Percentiles rank a stretch among this genome's conserved stretches.
These are phyloP conservation scores for Citropsis articulata DNA, from an alignment of 345 rosid genomes.

Conservation along the genomic window DNA sequence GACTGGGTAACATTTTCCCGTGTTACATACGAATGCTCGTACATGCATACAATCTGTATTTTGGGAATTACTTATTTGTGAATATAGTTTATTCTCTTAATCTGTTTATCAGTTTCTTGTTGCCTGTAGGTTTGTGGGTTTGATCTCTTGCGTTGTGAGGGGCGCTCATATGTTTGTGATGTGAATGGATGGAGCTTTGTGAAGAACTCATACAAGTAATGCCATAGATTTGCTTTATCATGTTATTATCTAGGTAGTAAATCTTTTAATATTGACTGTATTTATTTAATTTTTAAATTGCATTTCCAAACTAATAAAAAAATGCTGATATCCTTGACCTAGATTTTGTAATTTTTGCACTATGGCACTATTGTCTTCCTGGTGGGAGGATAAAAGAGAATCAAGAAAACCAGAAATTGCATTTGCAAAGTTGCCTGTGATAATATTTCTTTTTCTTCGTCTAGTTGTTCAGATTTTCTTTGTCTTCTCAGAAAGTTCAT, in stretches of 20 bases:
- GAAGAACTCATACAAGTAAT: conserved; percentile 96
- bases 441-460: background rate
- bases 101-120: background rate
- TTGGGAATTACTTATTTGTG: background rate
- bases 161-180: conserved; percentile 95
- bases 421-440: background rate
- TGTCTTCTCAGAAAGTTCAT: background rate
- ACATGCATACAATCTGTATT: background rate
- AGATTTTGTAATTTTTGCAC: background rate
- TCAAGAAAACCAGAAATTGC: background rate
- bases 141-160: conserved; percentile 96
- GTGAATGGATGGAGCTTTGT: conserved; percentile 99
- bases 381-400: background rate
- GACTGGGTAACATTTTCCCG: background rate
- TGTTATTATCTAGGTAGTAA: background rate
- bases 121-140: conserved; percentile 92
- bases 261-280: background rate
- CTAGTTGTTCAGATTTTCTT: background rate
- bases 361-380: background rate
- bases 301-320: too few relatives aligned
- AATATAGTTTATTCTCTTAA: conserved; percentile 6
- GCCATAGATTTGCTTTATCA: conserved; percentile 1
- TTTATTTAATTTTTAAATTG: background rate
- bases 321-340: background rate
- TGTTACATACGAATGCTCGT: too few relatives aligned